Conservation (phyloP, 1,284 basidiomycete genomes). For the Ceratobasidium papillatum region DNA sequence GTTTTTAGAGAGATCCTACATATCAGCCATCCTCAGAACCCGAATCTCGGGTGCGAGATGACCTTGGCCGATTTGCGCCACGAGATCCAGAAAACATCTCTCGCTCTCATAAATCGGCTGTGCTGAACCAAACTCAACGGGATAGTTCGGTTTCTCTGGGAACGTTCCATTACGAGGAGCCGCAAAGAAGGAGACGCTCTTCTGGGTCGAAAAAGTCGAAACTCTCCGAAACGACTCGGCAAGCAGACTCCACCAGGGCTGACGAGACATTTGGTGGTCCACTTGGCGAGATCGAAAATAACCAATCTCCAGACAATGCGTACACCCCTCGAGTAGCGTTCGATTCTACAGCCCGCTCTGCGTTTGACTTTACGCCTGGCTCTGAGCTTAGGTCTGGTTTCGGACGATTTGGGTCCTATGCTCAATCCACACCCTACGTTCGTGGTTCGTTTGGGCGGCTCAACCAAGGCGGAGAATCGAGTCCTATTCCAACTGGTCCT, state of each 20-base stretch:
- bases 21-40: not conserved
- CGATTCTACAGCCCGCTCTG: not conserved
- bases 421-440: constrained; percentile 20
- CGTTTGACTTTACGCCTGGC: not conserved
- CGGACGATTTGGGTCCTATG: constrained; percentile 5
- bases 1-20: not conserved
- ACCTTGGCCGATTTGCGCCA: not conserved
- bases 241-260: not conserved
- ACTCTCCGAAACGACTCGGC: not conserved
- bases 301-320: not conserved
- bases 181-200: not conserved
- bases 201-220: not conserved
- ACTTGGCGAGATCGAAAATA: not conserved
- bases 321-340: not conserved
- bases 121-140: not conserved
- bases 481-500: not conserved
- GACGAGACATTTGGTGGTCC: not conserved
- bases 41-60: not conserved
- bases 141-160: not conserved
- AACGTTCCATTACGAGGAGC: not conserved
- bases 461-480: not conserved
- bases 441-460: constrained; percentile 16
- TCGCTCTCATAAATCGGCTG: not conserved
- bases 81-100: not conserved
- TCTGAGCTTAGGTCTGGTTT: constrained; percentile 2